These are phyloP conservation scores for Aspergillus fischeri DNA, from an alignment of 2,329 filamentous ascomycete genomes.

Conservation along the genomic window DNA sequence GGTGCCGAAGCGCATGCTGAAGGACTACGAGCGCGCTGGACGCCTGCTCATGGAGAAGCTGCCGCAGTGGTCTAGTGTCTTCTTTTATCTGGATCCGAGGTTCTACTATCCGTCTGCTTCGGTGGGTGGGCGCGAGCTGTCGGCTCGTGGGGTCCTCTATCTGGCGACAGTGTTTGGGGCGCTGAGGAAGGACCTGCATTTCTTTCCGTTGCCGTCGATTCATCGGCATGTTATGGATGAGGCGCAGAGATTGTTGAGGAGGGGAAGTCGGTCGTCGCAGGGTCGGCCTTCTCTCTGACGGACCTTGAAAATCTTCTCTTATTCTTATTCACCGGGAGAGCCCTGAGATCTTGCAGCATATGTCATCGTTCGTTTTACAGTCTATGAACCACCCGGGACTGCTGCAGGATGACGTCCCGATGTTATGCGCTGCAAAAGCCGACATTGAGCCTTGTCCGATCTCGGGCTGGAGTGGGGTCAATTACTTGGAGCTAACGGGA, in stretches of 20 bases:
- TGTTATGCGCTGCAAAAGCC: neutral
- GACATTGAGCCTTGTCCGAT: neutral
- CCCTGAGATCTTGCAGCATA: neutral
- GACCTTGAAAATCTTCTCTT: too few species aligned
- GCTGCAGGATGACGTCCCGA: neutral
- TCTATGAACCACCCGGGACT: neutral
- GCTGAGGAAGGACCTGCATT: constrained; percentile 25
- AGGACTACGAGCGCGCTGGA: constrained; percentile 27
- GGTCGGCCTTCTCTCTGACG: neutral
- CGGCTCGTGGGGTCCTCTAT: constrained; percentile 27
- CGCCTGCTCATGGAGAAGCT: constrained; percentile 22
- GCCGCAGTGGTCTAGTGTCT: constrained; percentile 22
- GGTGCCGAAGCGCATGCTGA: constrained; percentile 30
- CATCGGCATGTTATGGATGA: constrained; percentile 25
- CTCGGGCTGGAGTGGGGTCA: neutral
- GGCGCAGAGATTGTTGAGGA: constrained; percentile 13
- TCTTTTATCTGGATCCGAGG: constrained; percentile 33
- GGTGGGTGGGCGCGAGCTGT: constrained; percentile 25
- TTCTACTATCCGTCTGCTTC: constrained; percentile 29
- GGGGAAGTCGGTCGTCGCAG: neutral
- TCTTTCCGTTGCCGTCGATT: constrained; percentile 27
- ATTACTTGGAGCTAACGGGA: neutral
- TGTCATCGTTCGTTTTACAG: neutral
- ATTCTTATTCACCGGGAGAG: neutral
- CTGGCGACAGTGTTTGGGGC: constrained; percentile 27